Evolutionary conservation across 345 rosid species (phyloP), one percentile per base, ranked within the genome.

Genomic region (Luvunga scandens): DNA sequence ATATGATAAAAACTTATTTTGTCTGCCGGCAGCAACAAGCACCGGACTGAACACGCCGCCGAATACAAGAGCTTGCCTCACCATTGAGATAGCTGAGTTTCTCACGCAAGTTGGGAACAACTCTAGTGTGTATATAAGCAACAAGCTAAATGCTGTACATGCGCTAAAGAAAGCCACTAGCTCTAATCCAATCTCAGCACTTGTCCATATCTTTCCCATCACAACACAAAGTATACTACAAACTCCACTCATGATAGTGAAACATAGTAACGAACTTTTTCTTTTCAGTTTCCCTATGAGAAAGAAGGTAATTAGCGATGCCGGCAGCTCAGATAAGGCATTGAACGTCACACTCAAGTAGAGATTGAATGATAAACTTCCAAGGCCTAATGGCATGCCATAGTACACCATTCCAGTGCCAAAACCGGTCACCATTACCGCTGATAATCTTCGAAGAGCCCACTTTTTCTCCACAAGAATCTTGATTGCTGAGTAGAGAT

Each of bases 311-410:
- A 88, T 56, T 1, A 92, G 71, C 7, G 91, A 84, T 9, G 93
- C 75, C 0, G 94, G 98, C 13, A 94, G 79, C 78, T 92, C 95
- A 18, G 91, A 87, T 53, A 92, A 81, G 69, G 91, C 97, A 55
- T 94, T 92, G 14, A 88, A 78, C 19, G 88, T 82, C 22, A 89
- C 90, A 66, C 97, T 86, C 48, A 89, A 50, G 76, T 91, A 94
- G n/a, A 90, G 87, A 72, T 88, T 85, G 82, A 89, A 86, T 13
- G 84, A 76, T 48, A 91, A 80, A 69, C 86, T 88, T 16, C 85
- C 87, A 4, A 86, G 87, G 18, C 89, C 88, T 45, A 94, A 81
- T 33, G 94, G 97, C 93, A 94, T 90, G 22, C 97, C 95, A 39
- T 90, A 92, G 27, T 91, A 91, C 2, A 91, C 90, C 81, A 91